A percentile compares a stretch with the other conserved stretches of the same genome.
Conservation (phyloP, 2,329 filamentous ascomycete species). For the Colletotrichum incanum region DNA sequence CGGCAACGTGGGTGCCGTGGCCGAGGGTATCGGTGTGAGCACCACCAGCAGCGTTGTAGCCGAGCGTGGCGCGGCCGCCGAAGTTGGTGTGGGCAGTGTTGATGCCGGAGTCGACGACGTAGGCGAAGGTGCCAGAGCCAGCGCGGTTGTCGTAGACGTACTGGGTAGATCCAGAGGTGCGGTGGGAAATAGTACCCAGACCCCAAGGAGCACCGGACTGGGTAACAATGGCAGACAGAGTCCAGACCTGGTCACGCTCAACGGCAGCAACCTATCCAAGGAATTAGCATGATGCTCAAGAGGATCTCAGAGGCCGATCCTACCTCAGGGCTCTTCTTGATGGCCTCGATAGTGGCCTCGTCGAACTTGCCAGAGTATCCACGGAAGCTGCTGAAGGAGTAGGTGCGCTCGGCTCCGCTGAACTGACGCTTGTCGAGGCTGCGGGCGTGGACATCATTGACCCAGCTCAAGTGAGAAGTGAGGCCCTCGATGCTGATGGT, state of each 20-base stretch:
- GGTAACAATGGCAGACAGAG: slow-evolving; percentile 48
- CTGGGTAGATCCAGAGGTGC: slow-evolving; percentile 50
- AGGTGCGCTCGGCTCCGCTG: slow-evolving; percentile 37
- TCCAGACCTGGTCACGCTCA: slow-evolving; percentile 51
- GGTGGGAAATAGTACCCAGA: slow-evolving; percentile 62
- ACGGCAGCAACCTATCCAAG: slow-evolving; percentile 53
- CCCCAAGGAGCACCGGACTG: slow-evolving; percentile 60
- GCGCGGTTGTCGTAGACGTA: slow-evolving; percentile 61
- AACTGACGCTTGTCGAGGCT: slow-evolving; percentile 52
- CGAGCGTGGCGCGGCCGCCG: slow-evolving; percentile 58
- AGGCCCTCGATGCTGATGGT: slow-evolving; percentile 47
- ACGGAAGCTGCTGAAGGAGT: slow-evolving; percentile 53
- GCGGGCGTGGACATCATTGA: slow-evolving; percentile 51
- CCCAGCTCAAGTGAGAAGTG: slow-evolving; percentile 50
- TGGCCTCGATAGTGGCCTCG: slow-evolving; percentile 56
- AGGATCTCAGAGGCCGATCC: slow-evolving; percentile 35
- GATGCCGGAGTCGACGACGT: slow-evolving; percentile 72
- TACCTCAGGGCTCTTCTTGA: slow-evolving; percentile 58
- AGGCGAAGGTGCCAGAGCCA: slow-evolving; percentile 62
- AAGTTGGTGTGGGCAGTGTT: slow-evolving; percentile 62
- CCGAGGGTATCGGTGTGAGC: slow-evolving; percentile 56
- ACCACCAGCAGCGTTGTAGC: slow-evolving; percentile 55
- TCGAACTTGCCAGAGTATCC: slow-evolving; percentile 63
- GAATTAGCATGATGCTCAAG: background rate
- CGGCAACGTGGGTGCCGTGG: slow-evolving; percentile 65